Conservation (phyloP, 805 yeast genomes). For the Groenewaldozyma salmanticensis region DNA sequence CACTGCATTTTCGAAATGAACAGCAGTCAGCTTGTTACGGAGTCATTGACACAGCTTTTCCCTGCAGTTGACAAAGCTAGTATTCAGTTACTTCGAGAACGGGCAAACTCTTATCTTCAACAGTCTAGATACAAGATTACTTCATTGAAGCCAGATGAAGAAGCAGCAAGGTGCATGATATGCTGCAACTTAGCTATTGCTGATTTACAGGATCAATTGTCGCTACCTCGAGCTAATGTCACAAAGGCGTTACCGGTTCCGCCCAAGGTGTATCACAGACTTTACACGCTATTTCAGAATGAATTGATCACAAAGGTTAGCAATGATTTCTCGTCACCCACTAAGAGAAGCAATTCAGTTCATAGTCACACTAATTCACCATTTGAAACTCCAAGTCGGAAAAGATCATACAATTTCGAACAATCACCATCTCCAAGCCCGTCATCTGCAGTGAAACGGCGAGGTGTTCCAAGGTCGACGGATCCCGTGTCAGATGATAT, state of each 20-base stretch:
- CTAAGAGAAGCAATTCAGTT: not conserved
- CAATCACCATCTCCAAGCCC: not conserved
- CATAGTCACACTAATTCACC: not conserved
- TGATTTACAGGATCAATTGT: conserved; percentile 5
- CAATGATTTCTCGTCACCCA: conserved; percentile 3
- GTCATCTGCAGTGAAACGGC: conserved; percentile 11
- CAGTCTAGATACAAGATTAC: conserved; percentile 11
- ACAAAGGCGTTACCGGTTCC: conserved; percentile 16
- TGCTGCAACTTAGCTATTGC: conserved; percentile 20
- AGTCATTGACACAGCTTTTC: not conserved
- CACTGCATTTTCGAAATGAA: not conserved
- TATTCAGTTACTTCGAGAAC: conserved; percentile 4
- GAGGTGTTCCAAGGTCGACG: conserved; percentile 13
- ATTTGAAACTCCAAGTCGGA: not conserved
- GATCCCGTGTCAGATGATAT: conserved; percentile 17
- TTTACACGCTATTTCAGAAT: conserved; percentile 15
- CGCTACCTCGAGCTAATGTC: conserved; percentile 11
- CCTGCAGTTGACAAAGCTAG: not conserved
- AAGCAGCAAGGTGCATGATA: conserved; percentile 16
- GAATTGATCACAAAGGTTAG: conserved; percentile 7
- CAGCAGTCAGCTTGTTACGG: not conserved
- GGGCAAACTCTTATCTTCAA: conserved; percentile 5
- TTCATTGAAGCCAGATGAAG: conserved; percentile 17
- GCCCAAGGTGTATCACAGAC: conserved; percentile 13
- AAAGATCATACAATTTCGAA: not conserved